Evolutionary conservation across 2,329 filamentous ascomycete species (phyloP).

Genomic region (Penicillium sp.): DNA sequence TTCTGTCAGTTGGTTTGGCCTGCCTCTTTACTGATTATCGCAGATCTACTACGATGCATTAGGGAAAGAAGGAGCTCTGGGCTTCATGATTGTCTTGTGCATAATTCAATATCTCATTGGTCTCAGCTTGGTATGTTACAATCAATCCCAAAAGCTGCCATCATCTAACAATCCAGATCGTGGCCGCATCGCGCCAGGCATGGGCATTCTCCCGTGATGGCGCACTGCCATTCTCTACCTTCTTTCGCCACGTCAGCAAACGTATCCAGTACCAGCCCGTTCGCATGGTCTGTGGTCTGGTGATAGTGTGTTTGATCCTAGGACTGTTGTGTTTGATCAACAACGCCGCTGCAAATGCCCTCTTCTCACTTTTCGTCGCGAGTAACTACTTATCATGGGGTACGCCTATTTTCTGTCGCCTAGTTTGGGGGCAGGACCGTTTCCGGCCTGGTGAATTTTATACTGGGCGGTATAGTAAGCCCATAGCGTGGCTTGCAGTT

Average conservation of each 20-base stretch:
- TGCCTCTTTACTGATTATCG: not conserved
- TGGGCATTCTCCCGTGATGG: conserved; percentile 66
- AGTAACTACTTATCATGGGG: conserved; percentile 64
- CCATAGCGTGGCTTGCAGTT: conserved; percentile 56
- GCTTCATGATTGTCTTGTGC: conserved; percentile 60
- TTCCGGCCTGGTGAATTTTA: conserved; percentile 62
- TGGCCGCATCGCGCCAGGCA: conserved; percentile 60
- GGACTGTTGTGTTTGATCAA: conserved; percentile 61
- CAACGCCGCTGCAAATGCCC: conserved; percentile 56
- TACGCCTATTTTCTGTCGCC: conserved; percentile 58
- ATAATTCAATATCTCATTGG: conserved; percentile 65
- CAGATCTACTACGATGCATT: conserved; percentile 62
- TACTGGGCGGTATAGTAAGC: conserved; percentile 54
- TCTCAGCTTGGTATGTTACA: conserved; percentile 47
- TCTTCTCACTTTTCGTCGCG: conserved; percentile 58
- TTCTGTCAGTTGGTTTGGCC: too few relatives aligned
- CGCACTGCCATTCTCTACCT: conserved; percentile 60
- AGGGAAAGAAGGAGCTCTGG: conserved; percentile 59
- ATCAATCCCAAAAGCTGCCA: too few relatives aligned
- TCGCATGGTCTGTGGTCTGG: conserved; percentile 57
- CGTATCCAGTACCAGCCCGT: conserved; percentile 59
- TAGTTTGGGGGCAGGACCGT: conserved; percentile 59
- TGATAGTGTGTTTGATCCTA: conserved; percentile 52
- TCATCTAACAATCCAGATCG: conserved; percentile 37
- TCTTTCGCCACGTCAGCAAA: conserved; percentile 58